Evolutionary conservation across 768 basidiomycete species (phyloP), one percentile per base, ranked within the genome.

Genomic region (Boletus patriciae): DNA sequence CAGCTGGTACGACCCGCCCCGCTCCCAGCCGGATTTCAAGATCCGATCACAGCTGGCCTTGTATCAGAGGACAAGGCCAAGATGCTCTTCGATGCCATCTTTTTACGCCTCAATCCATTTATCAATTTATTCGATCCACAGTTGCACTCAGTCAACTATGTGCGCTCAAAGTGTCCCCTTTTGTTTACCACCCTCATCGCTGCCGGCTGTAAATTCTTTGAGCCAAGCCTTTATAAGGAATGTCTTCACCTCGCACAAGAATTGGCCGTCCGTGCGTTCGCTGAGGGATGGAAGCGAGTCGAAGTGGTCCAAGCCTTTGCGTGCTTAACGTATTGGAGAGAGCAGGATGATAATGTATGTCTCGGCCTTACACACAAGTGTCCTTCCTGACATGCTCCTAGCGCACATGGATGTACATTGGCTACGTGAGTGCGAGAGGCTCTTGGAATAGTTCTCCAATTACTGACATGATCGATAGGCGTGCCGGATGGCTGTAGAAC

Each of bases 231-330:
- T 19, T 92, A 87, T 71, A 81, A 82, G 58, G 75, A 78, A 18
- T 86, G 87, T 59, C 85, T 87, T 62, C 83, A 83, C 55, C 80
- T 93, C 19, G 87, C 90, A 13, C 78, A 90, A 52, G 84, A 88
- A 23, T 81, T 87, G 60, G 85, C 87, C n/a, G 78, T 88, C 27
- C 82, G 83, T 55, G 90, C 92, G 10, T 92, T 94, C 64, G 79
- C 84, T 33, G 85, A 88, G 59, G 81, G 80, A n/a, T 86, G 83
- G 82, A 88, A 90, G 69, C 80, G 85, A 58, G 85, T 95, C 50
- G 93, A 94, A 72, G 85, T 93, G 21, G 88, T 91, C 5, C 94
- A 96, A 72, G 90, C 92, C 27, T 90, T 93, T 69, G 87, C 89
- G 19, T 92, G 91, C 64, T 77, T 95, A 58, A 91, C 87, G 38